These are phyloP conservation scores for Trypanosoma cruzi DNA, from an alignment of 208 protist genomes.

Conservation along the genomic window DNA sequence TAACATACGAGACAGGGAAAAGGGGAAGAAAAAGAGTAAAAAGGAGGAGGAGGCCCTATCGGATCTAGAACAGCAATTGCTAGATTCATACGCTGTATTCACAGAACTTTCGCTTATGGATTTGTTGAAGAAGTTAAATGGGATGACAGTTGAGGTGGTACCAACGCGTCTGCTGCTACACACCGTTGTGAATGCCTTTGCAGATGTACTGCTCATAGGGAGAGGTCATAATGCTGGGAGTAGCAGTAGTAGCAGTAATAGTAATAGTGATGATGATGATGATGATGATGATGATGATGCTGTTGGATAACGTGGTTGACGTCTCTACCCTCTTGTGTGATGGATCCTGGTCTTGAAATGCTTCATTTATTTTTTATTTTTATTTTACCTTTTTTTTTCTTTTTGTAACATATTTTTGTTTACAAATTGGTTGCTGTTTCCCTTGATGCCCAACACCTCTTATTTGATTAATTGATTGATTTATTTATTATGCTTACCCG, in stretches of 20 bases:
- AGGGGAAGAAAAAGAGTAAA: neutral
- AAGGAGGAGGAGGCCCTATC: neutral
- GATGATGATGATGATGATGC: neutral
- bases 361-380: too few relatives aligned
- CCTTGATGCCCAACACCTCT: too few relatives aligned
- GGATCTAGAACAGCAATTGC: constrained; percentile 48
- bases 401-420: too few relatives aligned
- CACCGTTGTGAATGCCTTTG: constrained; percentile 82
- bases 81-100: constrained; percentile 61
- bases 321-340: too few relatives aligned
- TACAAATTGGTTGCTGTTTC: too few relatives aligned
- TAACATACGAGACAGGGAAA: constrained; percentile 8
- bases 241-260: constrained; percentile 4
- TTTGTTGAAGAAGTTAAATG: constrained; percentile 45
- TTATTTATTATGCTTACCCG: neutral
- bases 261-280: neutral
- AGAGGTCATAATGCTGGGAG: too few relatives aligned
- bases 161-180: constrained; percentile 78
- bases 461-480: neutral
- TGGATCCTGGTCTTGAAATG: too few relatives aligned
- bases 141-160: constrained; percentile 49
- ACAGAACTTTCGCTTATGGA: constrained; percentile 53
- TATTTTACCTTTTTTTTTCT: too few relatives aligned
- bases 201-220: constrained; percentile 65
- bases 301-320: neutral